Percentiles rank a stretch among this genome's conserved stretches.
Evolutionary conservation across 2,329 filamentous ascomycete species (phyloP).

Genomic region (Aureobasidium sp.): DNA sequence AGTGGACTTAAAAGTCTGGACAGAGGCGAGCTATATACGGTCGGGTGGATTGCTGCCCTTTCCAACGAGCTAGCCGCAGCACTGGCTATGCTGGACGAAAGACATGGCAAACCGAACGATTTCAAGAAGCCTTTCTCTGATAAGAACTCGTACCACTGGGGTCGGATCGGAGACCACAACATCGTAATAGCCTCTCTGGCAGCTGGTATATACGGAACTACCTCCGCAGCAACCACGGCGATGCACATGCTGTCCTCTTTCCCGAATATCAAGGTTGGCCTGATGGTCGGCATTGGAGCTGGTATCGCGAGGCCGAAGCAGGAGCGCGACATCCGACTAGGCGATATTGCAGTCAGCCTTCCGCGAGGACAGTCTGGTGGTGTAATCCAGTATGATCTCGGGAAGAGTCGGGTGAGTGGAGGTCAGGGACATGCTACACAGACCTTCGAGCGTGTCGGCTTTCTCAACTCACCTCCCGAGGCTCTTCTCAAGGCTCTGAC

Average conservation of each 20-base stretch:
- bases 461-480: slow-evolving; percentile 8
- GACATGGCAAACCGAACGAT: slow-evolving; percentile 19
- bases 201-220: slow-evolving; percentile 18
- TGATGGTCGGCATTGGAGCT: slow-evolving; percentile 31
- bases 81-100: slow-evolving; percentile 23
- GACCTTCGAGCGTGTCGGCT: slow-evolving; percentile 11
- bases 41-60: slow-evolving; percentile 29
- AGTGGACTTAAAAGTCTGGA: neutral
- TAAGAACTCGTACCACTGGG: slow-evolving; percentile 25
- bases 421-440: neutral
- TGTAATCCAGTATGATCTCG: slow-evolving; percentile 32
- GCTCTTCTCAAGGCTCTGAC: neutral
- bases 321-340: slow-evolving; percentile 29
- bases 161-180: slow-evolving; percentile 23
- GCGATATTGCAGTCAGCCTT: slow-evolving; percentile 32
- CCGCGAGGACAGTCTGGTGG: slow-evolving; percentile 27
- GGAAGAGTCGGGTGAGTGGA: neutral
- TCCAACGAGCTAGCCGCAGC: slow-evolving; percentile 25
- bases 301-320: slow-evolving; percentile 23
- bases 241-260: slow-evolving; percentile 19
- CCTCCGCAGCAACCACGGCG: slow-evolving; percentile 24
- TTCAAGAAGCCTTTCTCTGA: slow-evolving; percentile 13
- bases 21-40: slow-evolving; percentile 18
- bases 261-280: slow-evolving; percentile 24
- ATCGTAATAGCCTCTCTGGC: slow-evolving; percentile 26